These are phyloP conservation scores for Aureobasidium uvarum DNA, from an alignment of 2,329 filamentous ascomycete genomes.

Conservation along the genomic window DNA sequence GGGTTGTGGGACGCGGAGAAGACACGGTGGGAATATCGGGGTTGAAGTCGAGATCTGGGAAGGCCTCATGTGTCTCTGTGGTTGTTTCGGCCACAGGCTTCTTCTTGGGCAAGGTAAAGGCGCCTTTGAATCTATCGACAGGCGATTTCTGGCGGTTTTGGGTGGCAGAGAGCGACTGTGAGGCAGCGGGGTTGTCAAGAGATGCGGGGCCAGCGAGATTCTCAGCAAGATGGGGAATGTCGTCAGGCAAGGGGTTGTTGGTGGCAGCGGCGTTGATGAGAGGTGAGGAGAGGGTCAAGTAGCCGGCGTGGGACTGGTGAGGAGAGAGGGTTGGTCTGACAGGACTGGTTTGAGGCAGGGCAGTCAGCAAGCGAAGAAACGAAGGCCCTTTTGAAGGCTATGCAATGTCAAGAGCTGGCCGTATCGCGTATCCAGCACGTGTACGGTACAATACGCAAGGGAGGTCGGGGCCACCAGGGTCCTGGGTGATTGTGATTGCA, in stretches of 20 bases:
- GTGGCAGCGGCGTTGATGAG: conserved; percentile 35
- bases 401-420: background rate
- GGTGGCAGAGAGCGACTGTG: conserved; percentile 30
- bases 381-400: background rate
- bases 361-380: conserved; percentile 6
- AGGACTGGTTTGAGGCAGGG: conserved; percentile 16
- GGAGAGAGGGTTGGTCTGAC: conserved; percentile 41
- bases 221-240: conserved; percentile 31
- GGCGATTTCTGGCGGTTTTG: conserved; percentile 65
- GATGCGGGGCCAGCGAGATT: conserved; percentile 40
- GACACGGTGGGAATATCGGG: background rate
- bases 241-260: conserved; percentile 27
- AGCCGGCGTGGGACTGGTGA: conserved; percentile 51
- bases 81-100: conserved; percentile 37
- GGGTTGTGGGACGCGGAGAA: conserved; percentile 26
- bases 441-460: conserved; percentile 3
- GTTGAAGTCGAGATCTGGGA: conserved; percentile 4
- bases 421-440: conserved; percentile 21
- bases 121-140: conserved; percentile 67
- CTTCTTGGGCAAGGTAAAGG: conserved; percentile 58
- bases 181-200: conserved; percentile 27
- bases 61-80: conserved; percentile 20
- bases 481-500: conserved; percentile 14
- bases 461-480: conserved; percentile 19
- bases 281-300: conserved; percentile 51